phyloP scores from a whole-genome alignment of 2,329 filamentous ascomycete species.

The Stagonosporopsis rhizophila region DNA sequence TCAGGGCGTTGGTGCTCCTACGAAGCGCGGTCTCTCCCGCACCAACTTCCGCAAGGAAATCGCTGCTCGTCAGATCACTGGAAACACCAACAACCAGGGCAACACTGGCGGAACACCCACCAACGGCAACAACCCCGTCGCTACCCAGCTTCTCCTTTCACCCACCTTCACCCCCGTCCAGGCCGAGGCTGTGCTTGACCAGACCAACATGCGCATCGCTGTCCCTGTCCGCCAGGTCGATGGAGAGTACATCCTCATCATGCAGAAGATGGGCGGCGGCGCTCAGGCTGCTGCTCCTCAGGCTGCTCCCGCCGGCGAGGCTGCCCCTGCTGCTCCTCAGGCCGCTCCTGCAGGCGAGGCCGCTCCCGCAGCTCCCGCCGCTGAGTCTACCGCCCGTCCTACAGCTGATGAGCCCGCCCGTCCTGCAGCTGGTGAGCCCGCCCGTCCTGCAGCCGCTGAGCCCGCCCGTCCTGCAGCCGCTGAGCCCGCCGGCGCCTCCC shows the following conservation, averaged over 20 bases:
- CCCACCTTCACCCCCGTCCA: constrained; percentile 48
- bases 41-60: constrained; percentile 34
- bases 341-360: constrained; percentile 5
- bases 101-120: constrained; percentile 34
- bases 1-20: constrained; percentile 27
- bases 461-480: not conserved
- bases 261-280: constrained; percentile 35
- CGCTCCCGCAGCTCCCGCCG: constrained; percentile 9
- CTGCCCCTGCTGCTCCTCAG: constrained; percentile 19
- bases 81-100: constrained; percentile 14
- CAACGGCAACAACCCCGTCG: constrained; percentile 44
- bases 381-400: not conserved
- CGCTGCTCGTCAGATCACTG: constrained; percentile 26
- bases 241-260: constrained; percentile 48
- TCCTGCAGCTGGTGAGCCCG: not conserved
- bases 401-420: constrained; percentile 2
- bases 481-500: not conserved
- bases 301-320: constrained; percentile 3
- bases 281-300: constrained; percentile 18
- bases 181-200: constrained; percentile 44
- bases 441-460: not conserved
- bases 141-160: constrained; percentile 42
- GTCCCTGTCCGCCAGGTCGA: constrained; percentile 46
- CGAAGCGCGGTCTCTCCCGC: constrained; percentile 33
- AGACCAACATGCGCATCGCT: constrained; percentile 46